phyloP scores from a whole-genome alignment of 2,329 filamentous ascomycete species.

The Atkinsonella texensis region DNA sequence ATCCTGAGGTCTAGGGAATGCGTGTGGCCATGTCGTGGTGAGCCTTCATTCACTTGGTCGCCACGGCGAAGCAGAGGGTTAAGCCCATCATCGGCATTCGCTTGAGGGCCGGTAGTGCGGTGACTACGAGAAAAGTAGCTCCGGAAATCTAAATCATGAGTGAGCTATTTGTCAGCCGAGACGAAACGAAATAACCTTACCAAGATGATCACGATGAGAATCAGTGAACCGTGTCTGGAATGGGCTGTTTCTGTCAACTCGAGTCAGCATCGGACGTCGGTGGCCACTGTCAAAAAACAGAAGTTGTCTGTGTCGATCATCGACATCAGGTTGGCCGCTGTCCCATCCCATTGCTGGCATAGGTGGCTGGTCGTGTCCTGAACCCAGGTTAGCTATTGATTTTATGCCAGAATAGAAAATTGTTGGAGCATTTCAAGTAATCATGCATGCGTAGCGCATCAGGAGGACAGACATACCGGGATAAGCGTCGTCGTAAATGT shows the following conservation, averaged over 20 bases:
- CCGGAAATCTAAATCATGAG: conserved; percentile 29
- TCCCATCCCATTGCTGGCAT: conserved; percentile 47
- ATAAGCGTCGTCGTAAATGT: conserved; percentile 48
- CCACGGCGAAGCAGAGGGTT: conserved; percentile 74
- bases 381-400: background rate
- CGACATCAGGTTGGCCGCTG: conserved; percentile 37
- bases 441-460: no score
- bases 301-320: conserved; percentile 34
- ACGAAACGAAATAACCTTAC: conserved; percentile 20
- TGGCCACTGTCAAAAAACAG: conserved; percentile 39
- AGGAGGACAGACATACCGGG: conserved; percentile 32
- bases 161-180: background rate
- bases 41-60: conserved; percentile 29
- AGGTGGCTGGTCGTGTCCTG: conserved; percentile 17
- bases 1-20: conserved; percentile 42
- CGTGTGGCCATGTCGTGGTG: conserved; percentile 37
- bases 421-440: background rate
- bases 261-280: conserved; percentile 20
- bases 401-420: background rate
- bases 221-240: conserved; percentile 45
- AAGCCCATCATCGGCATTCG: conserved; percentile 62
- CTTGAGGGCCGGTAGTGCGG: conserved; percentile 39
- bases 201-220: conserved; percentile 40
- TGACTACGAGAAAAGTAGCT: conserved; percentile 39
- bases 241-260: conserved; percentile 38